Conservation (phyloP, 2,329 filamentous ascomycete genomes). For the Cladophialophora exuberans region DNA sequence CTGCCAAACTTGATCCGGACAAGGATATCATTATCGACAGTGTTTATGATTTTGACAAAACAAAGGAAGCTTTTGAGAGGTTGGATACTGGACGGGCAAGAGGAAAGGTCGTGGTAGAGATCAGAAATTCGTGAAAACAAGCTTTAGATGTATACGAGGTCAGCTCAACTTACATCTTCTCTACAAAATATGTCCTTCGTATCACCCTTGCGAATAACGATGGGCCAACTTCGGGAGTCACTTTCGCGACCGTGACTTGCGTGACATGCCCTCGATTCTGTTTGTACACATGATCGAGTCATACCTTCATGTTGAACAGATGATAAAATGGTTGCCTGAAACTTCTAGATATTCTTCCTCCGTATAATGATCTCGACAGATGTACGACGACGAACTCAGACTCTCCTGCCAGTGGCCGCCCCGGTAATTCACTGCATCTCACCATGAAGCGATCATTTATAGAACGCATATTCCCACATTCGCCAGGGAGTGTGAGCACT, state of each 20-base stretch:
- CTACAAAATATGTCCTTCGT: too few relatives aligned
- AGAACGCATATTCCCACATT: slow-evolving; percentile 32
- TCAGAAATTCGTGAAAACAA: slow-evolving; percentile 58
- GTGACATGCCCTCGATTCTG: neutral
- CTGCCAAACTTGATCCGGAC: slow-evolving; percentile 59
- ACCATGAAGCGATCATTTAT: slow-evolving; percentile 34
- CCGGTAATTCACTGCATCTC: neutral
- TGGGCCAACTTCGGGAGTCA: slow-evolving; percentile 8
- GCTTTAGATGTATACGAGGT: slow-evolving; percentile 35
- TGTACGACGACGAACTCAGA: too few relatives aligned
- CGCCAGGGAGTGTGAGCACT: slow-evolving; percentile 11
- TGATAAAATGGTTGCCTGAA: slow-evolving; percentile 1
- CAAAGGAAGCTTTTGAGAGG: slow-evolving; percentile 60
- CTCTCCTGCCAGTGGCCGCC: too few relatives aligned
- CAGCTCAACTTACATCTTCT: too few relatives aligned
- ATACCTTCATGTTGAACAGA: neutral
- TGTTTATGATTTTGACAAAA: slow-evolving; percentile 59
- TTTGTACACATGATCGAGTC: slow-evolving; percentile 10
- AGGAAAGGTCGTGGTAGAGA: slow-evolving; percentile 62
- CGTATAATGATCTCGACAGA: neutral
- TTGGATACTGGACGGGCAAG: slow-evolving; percentile 58
- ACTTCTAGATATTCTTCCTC: neutral
- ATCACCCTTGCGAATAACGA: neutral
- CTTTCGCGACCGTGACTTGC: neutral
- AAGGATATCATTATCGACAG: slow-evolving; percentile 63